A percentile compares a stretch with the other conserved stretches of the same genome.
These are phyloP conservation scores for Penicillium glabrum DNA, from an alignment of 2,329 filamentous ascomycete genomes.

Conservation along the genomic window DNA sequence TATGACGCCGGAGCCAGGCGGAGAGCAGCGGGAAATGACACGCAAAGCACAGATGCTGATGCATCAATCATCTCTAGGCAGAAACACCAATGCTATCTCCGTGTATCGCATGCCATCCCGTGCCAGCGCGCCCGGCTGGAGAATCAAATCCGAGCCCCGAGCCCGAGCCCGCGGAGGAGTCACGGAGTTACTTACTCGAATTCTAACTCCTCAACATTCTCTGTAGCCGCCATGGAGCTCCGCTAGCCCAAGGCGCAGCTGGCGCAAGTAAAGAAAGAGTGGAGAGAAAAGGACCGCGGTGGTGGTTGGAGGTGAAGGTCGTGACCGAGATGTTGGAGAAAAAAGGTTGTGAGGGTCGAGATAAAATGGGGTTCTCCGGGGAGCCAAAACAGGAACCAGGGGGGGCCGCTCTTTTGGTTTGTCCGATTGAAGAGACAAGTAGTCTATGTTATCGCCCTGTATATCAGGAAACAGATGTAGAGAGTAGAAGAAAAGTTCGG, in stretches of 20 bases:
- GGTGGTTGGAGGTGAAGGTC: background rate
- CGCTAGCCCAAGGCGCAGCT: slow-evolving; percentile 35
- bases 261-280: slow-evolving; percentile 25
- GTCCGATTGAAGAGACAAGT: background rate
- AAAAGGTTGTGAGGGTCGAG: background rate
- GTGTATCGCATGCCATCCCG: background rate
- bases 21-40: background rate
- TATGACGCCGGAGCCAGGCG: background rate
- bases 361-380: background rate
- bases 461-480: background rate
- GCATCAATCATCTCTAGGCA: background rate
- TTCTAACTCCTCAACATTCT: slow-evolving; percentile 45
- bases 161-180: background rate
- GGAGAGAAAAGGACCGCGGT: background rate
- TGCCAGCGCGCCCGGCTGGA: background rate
- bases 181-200: slow-evolving; percentile 44
- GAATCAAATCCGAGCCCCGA: slow-evolving; percentile 4
- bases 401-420: background rate
- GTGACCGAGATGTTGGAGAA: background rate
- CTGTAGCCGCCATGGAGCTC: slow-evolving; percentile 43
- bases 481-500: background rate
- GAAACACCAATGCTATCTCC: background rate
- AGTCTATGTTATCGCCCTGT: background rate
- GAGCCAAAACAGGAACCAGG: slow-evolving; percentile 5
- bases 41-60: background rate